Evolutionary conservation across 2,329 filamentous ascomycete genomes (phyloP).

Genomic region (Lachnellula willkommii): DNA sequence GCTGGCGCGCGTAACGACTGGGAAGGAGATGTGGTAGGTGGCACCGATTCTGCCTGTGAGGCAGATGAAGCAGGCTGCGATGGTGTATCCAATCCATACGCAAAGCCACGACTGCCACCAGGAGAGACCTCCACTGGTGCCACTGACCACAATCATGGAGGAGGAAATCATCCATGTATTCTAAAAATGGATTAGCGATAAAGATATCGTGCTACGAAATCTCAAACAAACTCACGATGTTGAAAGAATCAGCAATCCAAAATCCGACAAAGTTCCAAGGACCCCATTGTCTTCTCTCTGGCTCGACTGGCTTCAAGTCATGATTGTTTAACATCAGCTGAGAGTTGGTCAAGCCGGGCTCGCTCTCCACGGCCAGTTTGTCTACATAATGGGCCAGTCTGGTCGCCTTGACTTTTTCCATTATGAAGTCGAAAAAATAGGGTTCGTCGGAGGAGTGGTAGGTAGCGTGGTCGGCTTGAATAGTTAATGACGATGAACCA

Average conservation of each 20-base stretch:
- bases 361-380: slow-evolving; percentile 67
- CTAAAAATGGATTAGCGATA: slow-evolving; percentile 31
- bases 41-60: slow-evolving; percentile 79
- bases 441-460: slow-evolving; percentile 25
- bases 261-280: slow-evolving; percentile 85
- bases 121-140: slow-evolving; percentile 48
- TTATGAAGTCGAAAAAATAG: slow-evolving; percentile 39
- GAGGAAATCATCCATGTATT: slow-evolving; percentile 94
- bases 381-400: slow-evolving; percentile 33
- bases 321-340: slow-evolving; percentile 85
- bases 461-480: background rate
- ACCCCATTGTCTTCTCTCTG: slow-evolving; percentile 74
- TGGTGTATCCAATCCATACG: slow-evolving; percentile 79
- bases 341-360: slow-evolving; percentile 69
- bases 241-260: slow-evolving; percentile 81
- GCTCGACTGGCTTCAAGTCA: slow-evolving; percentile 76
- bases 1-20: slow-evolving; percentile 69
- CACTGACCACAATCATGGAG: slow-evolving; percentile 64
- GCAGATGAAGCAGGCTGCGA: slow-evolving; percentile 70
- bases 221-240: slow-evolving; percentile 49
- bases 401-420: slow-evolving; percentile 28
- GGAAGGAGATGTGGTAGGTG: slow-evolving; percentile 83
- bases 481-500: slow-evolving; percentile 1
- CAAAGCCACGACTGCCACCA: slow-evolving; percentile 94
- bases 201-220: background rate